Evolutionary conservation across 2,329 filamentous ascomycete genomes (phyloP), one percentile per base, ranked within the genome.

Genomic region (Ophiostoma fasciatum): DNA sequence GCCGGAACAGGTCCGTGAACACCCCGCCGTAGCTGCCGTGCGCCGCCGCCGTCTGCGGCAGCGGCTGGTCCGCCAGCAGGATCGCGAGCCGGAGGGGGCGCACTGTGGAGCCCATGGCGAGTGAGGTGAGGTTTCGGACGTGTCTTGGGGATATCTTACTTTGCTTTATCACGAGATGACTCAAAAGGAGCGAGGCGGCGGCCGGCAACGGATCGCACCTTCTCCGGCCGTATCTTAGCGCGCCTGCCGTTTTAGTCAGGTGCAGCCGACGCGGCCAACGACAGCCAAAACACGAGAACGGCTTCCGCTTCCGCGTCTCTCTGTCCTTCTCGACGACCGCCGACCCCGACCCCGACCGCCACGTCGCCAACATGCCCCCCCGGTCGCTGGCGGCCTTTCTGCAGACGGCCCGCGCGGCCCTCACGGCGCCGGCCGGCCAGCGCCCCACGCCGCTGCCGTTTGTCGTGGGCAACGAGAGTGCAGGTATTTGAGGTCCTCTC

Each of bases 1-100:
- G 56, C 32, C 60, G 50, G 35, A 84, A 65, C 9, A 83, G 65
- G 25, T 65, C 51, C 14, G 60, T 65, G 57, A 84, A 83, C 41
- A 83, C 68, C 43, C 74, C 77, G 42, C 74, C 72, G 58, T 94
- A 94, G 41, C 67, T 66, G 35, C 74, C 71, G 56, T 80, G 85
- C 48, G 72, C 72, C 37, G 66, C 66, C 37, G 70, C 61, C 26
- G 78, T 71, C 29, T 68, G 57, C 2, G 74, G 68, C 33, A 80
- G 64, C 1, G 84, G 84, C 2, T 72, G 81, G 58, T 94, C 88
- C 62, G 82, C 79, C 64, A 94, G 83, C 46, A 96, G 75, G 47
- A 96, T 70, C 31, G 87, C 85, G 57, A 94, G 78, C 38, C 82
- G 78, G 46, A 88, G 39, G 26, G 49, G 45, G 35, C 28, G 18